Evolutionary conservation across 2,329 filamentous ascomycete genomes (phyloP), one percentile per base, ranked within the genome.

Genomic region (Biscogniauxia marginata): DNA sequence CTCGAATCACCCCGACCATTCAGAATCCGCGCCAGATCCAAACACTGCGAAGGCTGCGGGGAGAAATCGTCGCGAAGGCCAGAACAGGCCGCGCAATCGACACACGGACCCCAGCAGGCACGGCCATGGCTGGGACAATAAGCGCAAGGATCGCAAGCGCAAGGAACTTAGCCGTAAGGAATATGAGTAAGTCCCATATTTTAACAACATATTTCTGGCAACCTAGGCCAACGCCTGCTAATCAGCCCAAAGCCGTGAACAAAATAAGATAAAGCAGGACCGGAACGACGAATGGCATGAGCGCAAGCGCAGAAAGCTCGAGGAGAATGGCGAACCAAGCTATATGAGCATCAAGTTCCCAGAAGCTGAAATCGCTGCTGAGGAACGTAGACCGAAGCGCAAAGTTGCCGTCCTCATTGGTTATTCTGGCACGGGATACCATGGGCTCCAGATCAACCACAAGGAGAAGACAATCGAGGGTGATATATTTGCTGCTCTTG

Each of bases 401-500:
- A 99, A 99, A 78, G 93, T 97, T 50, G 95, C 93, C 44, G 92
- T 99, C 25, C 79, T 98, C 79, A 87, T 99, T 65, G 95, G 95
- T 16, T 99, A 99, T 74, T 92, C 93, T 5, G 95, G 95, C 50
- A 96, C 91, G 8, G 95, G 95, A 16, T 99, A 99, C 79, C 93
- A 91, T 76, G 95, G 95, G 67, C 96, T 99, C 87, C 95, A 99
- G 76, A 89, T 99, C 70, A 87, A 88, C 72, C 80, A 81, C 66
- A 77, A 86, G 62, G 87, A 96, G 70, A 93, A 92, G 77, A 99
- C 93, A 0, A 98, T 99, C 62, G 95, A 99, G 76, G 90, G 93
- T 46, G 95, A 99, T 66, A 79, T 99, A 3, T 99, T 99, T 76
- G 84, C 86, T 25, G 95, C 95, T 3, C 93, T 99, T 65, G 89